Conservation (phyloP, 495 filamentous ascomycete species). For the Aspergillus sclerotioniger region DNA sequence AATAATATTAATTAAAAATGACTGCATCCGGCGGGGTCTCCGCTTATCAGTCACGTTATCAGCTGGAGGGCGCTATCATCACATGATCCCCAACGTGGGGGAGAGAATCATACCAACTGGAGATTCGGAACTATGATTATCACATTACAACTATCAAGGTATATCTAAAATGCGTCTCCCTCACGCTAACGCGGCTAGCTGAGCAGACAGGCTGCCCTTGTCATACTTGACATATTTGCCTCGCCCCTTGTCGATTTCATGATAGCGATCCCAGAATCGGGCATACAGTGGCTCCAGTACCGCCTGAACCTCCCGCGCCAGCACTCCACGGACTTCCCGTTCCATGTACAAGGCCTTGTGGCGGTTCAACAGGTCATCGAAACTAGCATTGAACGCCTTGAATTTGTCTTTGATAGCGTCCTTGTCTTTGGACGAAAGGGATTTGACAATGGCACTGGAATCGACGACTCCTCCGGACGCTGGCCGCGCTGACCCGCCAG, state of each 20-base stretch:
- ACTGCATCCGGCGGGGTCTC: conserved; percentile 28
- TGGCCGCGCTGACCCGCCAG: conserved; percentile 46
- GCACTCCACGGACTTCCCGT: conserved; percentile 73
- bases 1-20: conserved; percentile 6
- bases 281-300: conserved; percentile 93
- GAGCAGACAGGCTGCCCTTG: conserved; percentile 58
- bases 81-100: conserved; percentile 17
- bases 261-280: conserved; percentile 95
- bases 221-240: conserved; percentile 98
- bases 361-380: conserved; percentile 79
- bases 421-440: conserved; percentile 81
- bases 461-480: conserved; percentile 66
- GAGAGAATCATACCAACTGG: too few relatives aligned
- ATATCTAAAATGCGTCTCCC: background rate
- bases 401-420: conserved; percentile 97
- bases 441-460: conserved; percentile 78
- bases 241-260: conserved; percentile 94
- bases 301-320: conserved; percentile 78
- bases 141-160: conserved; percentile 16
- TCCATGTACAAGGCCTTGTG: conserved; percentile 85
- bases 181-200: conserved; percentile 39
- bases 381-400: conserved; percentile 81
- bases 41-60: conserved; percentile 48
- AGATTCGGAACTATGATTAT: conserved; percentile 4
- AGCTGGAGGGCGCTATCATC: conserved; percentile 23